Base-by-base conservation (phyloP, 2,329 filamentous ascomycete genomes). In the Phialophora tarda region DNA sequence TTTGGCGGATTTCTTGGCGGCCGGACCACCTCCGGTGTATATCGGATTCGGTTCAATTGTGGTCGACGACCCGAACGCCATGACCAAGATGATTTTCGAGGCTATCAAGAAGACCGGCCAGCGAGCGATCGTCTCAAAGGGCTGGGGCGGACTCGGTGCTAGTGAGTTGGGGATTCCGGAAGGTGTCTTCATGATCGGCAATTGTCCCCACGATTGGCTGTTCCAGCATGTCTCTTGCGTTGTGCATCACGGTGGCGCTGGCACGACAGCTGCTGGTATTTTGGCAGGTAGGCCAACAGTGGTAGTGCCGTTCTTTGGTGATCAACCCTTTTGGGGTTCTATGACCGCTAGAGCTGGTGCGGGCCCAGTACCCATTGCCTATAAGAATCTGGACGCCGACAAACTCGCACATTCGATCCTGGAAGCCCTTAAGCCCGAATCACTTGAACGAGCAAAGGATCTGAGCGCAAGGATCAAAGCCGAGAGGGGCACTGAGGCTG, bases 251-350 rank as follows among this genome's bases (percentile, higher is more conserved):
- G 93, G 92, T 24, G 92, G 93, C 65, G 92, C 92, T 8, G 92
- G 92, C 21, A 97, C 92, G 2, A 96, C 92, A 1, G 92, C 92
- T 0, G 91, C 92, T 0, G 92, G 92, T n/a, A 91, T 96, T 67
- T 86, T 89, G 21, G 86, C 88, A 1, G 92, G 92, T 26, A 88
- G 88, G 62, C 92, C 92, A 1, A 96, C 92, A 0, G 86, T 95
- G 1, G 85, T 96, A 2, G 88, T 96, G 0, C 92, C 92, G 0
- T 96, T 96, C 80, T 96, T 93, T 74, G 91, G 91, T 1, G 91
- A 94, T 72, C 91, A 94, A 76, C 89, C 89, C 0, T 94, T 93
- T 74, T 93, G 91, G 91, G 91, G 91, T 7, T 83, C 88, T 10
- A 93, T 93, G 85, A 86, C 93, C 47, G 84, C 88, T 0, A 84